Evolutionary conservation across 164 flowering plant genomes (phyloP), one percentile per base, ranked within the genome.

Genomic region (Piper longum): DNA sequence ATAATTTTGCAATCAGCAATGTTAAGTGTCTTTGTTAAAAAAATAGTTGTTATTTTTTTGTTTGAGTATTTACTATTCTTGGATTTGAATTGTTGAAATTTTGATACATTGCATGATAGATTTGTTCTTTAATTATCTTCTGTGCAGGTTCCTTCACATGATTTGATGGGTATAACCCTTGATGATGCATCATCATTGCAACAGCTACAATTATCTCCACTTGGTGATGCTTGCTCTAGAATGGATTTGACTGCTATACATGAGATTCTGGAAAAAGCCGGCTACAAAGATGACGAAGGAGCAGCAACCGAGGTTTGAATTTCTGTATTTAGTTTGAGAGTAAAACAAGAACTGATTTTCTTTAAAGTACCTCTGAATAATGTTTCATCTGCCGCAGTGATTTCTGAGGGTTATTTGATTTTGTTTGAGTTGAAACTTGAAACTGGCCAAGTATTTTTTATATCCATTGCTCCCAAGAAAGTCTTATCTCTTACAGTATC

Each of bases 211-310:
- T 73, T 85, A 26, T 82, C 96, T 4, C 85, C 95, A 3, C 81
- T 92, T 62, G 98, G 89, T 41, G 96, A 89, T 65, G 96, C 98
- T 71, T 86, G 93, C 72, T 65, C 77, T 56, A 77, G 96, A 77
- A 79, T 57, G 83, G 96, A 91, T 76, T 80, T 89, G 76, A 89
- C 95, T 65, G 89, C 92, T 60, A 79, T 87, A 54, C 96, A 91
- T 65, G 95, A 89, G 82, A 79, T 89, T 43, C 62, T 89, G 66
- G 95, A 89, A 70, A 81, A 80, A 56, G 71, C 78, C 67, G 92
- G 91, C 5, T 91, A 89, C 71, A 91, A 85, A 68, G 98, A 91
- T 76, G 98, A 91, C 63, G 98, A 91, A 64, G 98, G 98, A 73
- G 79, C 85, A 55, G 80, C 93, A 61, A 82, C 83, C 69, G 97